These are phyloP conservation scores for Rhizopus microsporus DNA, from an alignment of 371 early-diverging fungal species.

Conservation along the genomic window DNA sequence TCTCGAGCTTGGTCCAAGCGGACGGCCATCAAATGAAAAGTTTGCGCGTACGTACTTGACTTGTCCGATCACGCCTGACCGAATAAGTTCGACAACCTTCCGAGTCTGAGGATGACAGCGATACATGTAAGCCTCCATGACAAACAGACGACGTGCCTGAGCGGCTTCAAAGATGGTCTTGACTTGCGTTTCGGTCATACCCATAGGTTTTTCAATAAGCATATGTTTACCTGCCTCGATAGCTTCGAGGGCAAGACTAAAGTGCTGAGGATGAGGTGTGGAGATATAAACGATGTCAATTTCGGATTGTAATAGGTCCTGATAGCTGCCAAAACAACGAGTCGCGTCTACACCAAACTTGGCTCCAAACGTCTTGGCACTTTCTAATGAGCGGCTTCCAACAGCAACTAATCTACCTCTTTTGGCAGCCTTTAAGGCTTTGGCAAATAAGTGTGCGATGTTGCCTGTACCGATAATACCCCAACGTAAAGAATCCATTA, in stretches of 20 bases:
- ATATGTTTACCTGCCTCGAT: slow-evolving; percentile 47
- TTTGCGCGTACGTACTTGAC: slow-evolving; percentile 43
- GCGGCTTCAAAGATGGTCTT: slow-evolving; percentile 32
- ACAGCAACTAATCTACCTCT: slow-evolving; percentile 41
- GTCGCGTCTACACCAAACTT: slow-evolving; percentile 23
- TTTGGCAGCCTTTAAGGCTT: slow-evolving; percentile 29
- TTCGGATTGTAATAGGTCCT: slow-evolving; percentile 32
- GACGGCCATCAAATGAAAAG: slow-evolving; percentile 42
- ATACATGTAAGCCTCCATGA: slow-evolving; percentile 58
- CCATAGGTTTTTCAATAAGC: slow-evolving; percentile 56
- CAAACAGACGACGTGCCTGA: slow-evolving; percentile 32
- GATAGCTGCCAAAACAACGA: slow-evolving; percentile 37
- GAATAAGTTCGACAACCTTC: slow-evolving; percentile 32
- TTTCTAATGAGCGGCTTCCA: slow-evolving; percentile 39
- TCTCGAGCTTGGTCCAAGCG: slow-evolving; percentile 37
- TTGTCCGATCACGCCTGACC: slow-evolving; percentile 35
- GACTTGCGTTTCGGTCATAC: slow-evolving; percentile 44
- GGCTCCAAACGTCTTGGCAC: slow-evolving; percentile 35
- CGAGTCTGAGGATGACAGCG: slow-evolving; percentile 50
- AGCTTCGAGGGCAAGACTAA: slow-evolving; percentile 33
- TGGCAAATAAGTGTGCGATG: slow-evolving; percentile 51
- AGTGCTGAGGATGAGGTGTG: slow-evolving; percentile 52
- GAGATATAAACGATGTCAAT: slow-evolving; percentile 52
- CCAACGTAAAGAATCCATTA: slow-evolving; percentile 30
- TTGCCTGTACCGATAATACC: slow-evolving; percentile 54